Evolutionary conservation across 805 yeast genomes (phyloP).

Genomic region (Pichia exigua): DNA sequence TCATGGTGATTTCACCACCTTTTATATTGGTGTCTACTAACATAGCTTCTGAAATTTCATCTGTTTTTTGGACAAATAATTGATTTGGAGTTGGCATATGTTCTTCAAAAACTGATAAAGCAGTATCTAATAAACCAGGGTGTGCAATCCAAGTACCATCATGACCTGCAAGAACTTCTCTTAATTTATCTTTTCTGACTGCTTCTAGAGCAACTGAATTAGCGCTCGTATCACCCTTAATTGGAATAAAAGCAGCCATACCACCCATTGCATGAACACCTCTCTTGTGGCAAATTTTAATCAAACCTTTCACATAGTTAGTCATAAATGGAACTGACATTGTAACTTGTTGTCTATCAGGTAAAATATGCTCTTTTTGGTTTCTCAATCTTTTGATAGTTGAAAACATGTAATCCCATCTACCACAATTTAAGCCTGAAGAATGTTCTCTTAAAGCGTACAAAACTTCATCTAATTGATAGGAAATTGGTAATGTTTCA

Average conservation of each 20-base stretch:
- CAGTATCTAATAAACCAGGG: slow-evolving; percentile 72
- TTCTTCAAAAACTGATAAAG: slow-evolving; percentile 62
- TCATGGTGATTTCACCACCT: slow-evolving; percentile 56
- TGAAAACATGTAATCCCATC: slow-evolving; percentile 85
- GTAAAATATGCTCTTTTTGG: slow-evolving; percentile 57
- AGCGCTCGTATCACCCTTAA: slow-evolving; percentile 57
- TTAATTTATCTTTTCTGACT: slow-evolving; percentile 64
- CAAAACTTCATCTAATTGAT: slow-evolving; percentile 80
- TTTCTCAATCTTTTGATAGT: slow-evolving; percentile 71
- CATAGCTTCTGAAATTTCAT: slow-evolving; percentile 43
- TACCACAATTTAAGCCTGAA: slow-evolving; percentile 77
- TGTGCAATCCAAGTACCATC: slow-evolving; percentile 91
- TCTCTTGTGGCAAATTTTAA: slow-evolving; percentile 66
- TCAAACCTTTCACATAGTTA: slow-evolving; percentile 64
- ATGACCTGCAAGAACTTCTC: slow-evolving; percentile 74
- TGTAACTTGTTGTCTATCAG: slow-evolving; percentile 73
- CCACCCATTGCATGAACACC: slow-evolving; percentile 87
- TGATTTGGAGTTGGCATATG: slow-evolving; percentile 82
- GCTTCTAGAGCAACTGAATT: slow-evolving; percentile 63
- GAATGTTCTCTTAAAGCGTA: slow-evolving; percentile 71
- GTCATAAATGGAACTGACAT: slow-evolving; percentile 80
- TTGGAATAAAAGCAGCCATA: slow-evolving; percentile 84
- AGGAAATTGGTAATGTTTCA: slow-evolving; percentile 80
- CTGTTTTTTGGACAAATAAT: slow-evolving; percentile 41
- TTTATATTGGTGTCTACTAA: slow-evolving; percentile 57